A percentile compares a stretch with the other conserved stretches of the same genome.
These are phyloP conservation scores for Trichoderma orchidacearum DNA, from an alignment of 495 filamentous ascomycete species.

Conservation along the genomic window DNA sequence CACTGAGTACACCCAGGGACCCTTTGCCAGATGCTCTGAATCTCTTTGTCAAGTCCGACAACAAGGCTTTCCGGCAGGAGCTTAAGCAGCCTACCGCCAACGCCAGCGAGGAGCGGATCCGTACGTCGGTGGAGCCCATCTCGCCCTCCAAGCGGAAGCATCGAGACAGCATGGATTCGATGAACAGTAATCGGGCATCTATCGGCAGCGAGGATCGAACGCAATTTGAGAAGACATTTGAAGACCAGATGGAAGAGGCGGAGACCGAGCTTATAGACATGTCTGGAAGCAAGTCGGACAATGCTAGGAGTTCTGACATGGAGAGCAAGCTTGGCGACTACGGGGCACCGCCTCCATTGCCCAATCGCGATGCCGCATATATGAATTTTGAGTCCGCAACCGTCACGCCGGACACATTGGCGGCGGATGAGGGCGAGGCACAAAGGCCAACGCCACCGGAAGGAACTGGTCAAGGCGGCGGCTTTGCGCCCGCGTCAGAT, in stretches of 20 bases:
- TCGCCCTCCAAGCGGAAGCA: slow-evolving; percentile 11
- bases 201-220: slow-evolving; percentile 4
- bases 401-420: background rate
- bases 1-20: slow-evolving; percentile 15
- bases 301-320: background rate
- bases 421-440: background rate
- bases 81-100: slow-evolving; percentile 11
- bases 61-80: slow-evolving; percentile 28
- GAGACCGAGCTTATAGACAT: slow-evolving; percentile 3
- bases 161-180: slow-evolving; percentile 18
- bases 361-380: background rate
- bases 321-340: background rate
- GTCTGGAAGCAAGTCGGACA: background rate
- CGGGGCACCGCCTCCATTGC: background rate
- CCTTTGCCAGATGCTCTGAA: slow-evolving; percentile 24
- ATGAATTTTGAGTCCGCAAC: background rate
- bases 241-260: background rate
- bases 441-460: background rate
- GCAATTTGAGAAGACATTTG: slow-evolving; percentile 5
- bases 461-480: background rate
- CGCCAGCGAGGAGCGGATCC: background rate
- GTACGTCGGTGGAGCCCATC: background rate
- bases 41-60: slow-evolving; percentile 29
- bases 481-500: background rate
- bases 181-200: slow-evolving; percentile 22